Evolutionary conservation across 1,139 yeast species (phyloP).

Genomic region (Geotrichum candidum): DNA sequence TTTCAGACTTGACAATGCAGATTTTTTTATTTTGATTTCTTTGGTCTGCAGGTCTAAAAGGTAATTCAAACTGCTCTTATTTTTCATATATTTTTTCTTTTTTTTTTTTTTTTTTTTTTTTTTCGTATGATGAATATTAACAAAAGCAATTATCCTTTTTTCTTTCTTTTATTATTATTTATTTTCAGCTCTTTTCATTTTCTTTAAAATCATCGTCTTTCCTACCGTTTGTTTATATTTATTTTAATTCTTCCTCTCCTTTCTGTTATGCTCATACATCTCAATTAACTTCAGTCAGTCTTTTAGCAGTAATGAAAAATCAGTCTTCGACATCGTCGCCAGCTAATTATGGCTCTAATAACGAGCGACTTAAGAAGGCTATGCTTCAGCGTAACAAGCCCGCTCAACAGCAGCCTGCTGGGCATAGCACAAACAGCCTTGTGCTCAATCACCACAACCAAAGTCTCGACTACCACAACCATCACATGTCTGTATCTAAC

Average conservation of each 20-base stretch:
- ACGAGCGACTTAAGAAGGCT: constrained; percentile 11
- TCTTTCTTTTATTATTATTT: not conserved
- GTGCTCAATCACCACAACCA: constrained; percentile 1
- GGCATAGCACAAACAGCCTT: not conserved
- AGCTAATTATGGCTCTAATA: constrained; percentile 2
- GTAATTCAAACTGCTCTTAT: too few relatives aligned
- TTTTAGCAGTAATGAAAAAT: not conserved
- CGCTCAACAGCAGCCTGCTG: not conserved
- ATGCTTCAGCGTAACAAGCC: constrained; percentile 11
- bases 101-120: not conserved
- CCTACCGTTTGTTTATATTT: not conserved
- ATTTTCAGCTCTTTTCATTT: not conserved
- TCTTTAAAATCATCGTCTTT: not conserved
- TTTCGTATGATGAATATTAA: not conserved
- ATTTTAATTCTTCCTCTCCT: not conserved
- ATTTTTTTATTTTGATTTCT: not conserved
- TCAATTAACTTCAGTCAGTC: not conserved
- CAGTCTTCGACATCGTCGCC: not conserved
- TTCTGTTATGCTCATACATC: not conserved
- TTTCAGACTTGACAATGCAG: not conserved
- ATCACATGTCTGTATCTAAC: constrained; percentile 5
- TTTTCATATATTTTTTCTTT: too few relatives aligned
- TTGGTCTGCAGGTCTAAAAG: too few relatives aligned
- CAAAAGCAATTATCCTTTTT: not conserved
- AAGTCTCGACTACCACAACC: constrained; percentile 6